Conservation (phyloP, 2,329 filamentous ascomycete species). For the Anthostomella pinea region DNA sequence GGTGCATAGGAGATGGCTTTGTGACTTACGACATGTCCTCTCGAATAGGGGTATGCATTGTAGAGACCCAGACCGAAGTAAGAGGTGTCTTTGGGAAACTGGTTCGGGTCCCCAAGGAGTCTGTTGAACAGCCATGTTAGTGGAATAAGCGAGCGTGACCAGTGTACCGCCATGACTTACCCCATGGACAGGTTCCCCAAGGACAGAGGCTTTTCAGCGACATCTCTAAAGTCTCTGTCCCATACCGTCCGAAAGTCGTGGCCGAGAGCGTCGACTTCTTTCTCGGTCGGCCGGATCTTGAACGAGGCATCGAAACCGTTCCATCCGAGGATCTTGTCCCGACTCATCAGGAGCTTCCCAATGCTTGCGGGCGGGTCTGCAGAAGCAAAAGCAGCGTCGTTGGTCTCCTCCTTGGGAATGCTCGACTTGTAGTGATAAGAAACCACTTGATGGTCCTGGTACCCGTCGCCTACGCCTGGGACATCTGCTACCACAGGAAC, state of each 20-base stretch:
- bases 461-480: constrained; percentile 6
- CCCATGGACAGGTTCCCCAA: not conserved
- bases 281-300: constrained; percentile 6
- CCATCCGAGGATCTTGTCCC: constrained; percentile 8
- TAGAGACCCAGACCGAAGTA: constrained; percentile 3
- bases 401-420: constrained; percentile 2
- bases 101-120: constrained; percentile 1
- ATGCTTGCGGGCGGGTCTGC: not conserved
- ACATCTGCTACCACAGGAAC: constrained; percentile 8
- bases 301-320: constrained; percentile 6
- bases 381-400: constrained; percentile 2
- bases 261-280: constrained; percentile 3
- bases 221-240: constrained; percentile 1
- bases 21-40: constrained; percentile 5
- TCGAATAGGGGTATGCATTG: constrained; percentile 4
- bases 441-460: constrained; percentile 6
- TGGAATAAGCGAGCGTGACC: not conserved
- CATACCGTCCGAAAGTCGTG: constrained; percentile 2
- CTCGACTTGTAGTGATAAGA: constrained; percentile 2
- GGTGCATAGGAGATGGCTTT: too few relatives aligned
- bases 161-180: constrained; percentile 4
- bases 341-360: too few relatives aligned
- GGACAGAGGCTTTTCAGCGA: constrained; percentile 35
- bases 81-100: constrained; percentile 16
- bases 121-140: not conserved